A percentile compares a stretch with the other conserved stretches of the same genome.
Evolutionary conservation across 2,329 filamentous ascomycete species (phyloP).

Genomic region (Fusarium oligoseptatum): DNA sequence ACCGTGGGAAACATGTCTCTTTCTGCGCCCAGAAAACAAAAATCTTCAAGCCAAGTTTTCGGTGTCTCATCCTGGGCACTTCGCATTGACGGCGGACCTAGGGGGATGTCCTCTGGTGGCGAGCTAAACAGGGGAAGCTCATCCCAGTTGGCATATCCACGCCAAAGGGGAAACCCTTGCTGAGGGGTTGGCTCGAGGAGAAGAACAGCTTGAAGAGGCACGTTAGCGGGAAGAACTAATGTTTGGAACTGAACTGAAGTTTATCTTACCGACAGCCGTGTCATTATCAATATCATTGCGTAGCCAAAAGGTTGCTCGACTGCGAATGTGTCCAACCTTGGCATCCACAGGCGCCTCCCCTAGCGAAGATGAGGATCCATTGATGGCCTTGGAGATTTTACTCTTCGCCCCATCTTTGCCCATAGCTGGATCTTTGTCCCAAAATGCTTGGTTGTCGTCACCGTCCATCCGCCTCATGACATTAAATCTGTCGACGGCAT

Average conservation of each 20-base stretch:
- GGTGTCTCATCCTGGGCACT: not conserved
- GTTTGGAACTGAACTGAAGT: not conserved
- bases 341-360: not conserved
- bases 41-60: not conserved
- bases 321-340: conserved; percentile 1
- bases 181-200: conserved; percentile 2
- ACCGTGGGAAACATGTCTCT: not conserved
- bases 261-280: not conserved
- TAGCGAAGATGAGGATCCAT: not conserved
- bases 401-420: not conserved
- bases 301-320: conserved; percentile 8
- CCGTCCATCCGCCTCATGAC: not conserved
- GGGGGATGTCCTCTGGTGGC: not conserved
- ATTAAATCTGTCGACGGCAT: not conserved
- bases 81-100: not conserved
- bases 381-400: not conserved
- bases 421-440: not conserved
- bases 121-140: not conserved
- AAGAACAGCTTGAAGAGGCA: not conserved
- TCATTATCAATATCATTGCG: not conserved
- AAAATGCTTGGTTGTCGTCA: conserved; percentile 2
- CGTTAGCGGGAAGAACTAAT: not conserved
- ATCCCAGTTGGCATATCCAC: conserved; percentile 9
- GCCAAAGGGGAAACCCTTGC: conserved; percentile 1
- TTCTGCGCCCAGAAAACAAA: not conserved